phyloP scores from a whole-genome alignment of 192 early-diverging fungal species.

The Phycomyces nitens region DNA sequence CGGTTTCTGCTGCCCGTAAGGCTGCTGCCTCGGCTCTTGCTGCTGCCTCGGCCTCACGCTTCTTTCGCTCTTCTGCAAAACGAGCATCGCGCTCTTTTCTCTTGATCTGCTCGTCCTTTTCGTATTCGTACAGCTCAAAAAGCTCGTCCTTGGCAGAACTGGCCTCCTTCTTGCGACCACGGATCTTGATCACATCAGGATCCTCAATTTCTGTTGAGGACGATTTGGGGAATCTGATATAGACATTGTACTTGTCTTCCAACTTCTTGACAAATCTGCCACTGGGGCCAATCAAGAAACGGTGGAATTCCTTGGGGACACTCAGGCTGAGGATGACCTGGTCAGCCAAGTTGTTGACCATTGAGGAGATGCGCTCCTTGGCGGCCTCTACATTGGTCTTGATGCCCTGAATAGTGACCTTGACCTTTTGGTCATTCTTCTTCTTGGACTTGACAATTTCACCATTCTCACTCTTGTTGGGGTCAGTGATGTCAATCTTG shows the following conservation, averaged over 20 bases:
- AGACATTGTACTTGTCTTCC: conserved; percentile 74
- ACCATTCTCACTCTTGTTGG: conserved; percentile 34
- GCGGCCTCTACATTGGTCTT: conserved; percentile 71
- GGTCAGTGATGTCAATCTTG: conserved; percentile 55
- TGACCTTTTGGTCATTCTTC: conserved; percentile 45
- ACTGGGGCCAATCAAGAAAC: conserved; percentile 64
- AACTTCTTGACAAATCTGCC: conserved; percentile 69
- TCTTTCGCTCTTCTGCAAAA: conserved; percentile 19
- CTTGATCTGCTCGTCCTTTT: conserved; percentile 58
- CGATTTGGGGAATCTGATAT: conserved; percentile 64
- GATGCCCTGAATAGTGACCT: conserved; percentile 76
- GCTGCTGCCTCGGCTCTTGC: conserved; percentile 1
- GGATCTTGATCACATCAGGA: conserved; percentile 71
- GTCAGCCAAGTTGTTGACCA: conserved; percentile 68
- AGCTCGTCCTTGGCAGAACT: conserved; percentile 76
- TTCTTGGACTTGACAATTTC: conserved; percentile 27
- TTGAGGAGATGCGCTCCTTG: conserved; percentile 62
- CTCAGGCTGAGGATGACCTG: conserved; percentile 51
- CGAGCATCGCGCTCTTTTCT: conserved; percentile 25
- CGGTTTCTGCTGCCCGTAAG: not conserved
- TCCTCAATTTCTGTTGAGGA: conserved; percentile 8
- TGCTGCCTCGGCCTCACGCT: conserved; percentile 18
- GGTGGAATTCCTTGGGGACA: conserved; percentile 63
- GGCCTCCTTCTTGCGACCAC: conserved; percentile 82
- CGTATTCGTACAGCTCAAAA: conserved; percentile 77